Base-by-base conservation (phyloP, 1,284 basidiomycete species). In the Ustilago tritici region DNA sequence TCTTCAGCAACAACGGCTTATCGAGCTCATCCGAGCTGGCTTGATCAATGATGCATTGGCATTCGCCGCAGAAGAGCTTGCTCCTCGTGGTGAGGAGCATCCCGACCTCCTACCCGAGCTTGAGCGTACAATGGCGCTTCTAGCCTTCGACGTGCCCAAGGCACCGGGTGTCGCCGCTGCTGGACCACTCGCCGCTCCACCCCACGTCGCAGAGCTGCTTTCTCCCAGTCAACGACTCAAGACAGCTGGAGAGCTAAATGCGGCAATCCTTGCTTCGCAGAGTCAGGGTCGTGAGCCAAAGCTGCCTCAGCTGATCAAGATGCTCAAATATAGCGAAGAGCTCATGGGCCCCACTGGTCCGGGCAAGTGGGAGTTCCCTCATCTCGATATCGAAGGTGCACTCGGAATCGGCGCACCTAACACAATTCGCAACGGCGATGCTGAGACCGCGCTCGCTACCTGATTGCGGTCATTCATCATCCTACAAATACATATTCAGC, bases 221-320 rank as follows among this genome's bases (percentile, higher is more conserved):
- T 92, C 92, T 38, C 92, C 93, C 28, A 91, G 91, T 31, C 95
- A 98, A 85, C 90, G 97, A 35, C 90, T 94, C 90, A 92, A 93
- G 87, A 97, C 95, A 11, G 95, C 96, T 4, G 87, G 87, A 11
- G 93, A 97, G 87, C 91, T 99, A 82, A 99, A 99, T 84, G 92
- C 94, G 0, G 95, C 96, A 31, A 96, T 99, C 66, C 88, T 99
- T 78, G 93, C 95, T 79, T 93, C 92, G 82, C 89, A 95, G 77
- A 93, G 94, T 74, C 94, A 98, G 82, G 94, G 95, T 0, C 92
- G 92, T 84, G 93, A 96, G 83, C 93, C 95, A 53, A 98, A 96
- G 88, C 88, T 98, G 54, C 91, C 92, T 15, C 92, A 91, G n/a
- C 86, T 99, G 79, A 88, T 98, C 84, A 91, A 92, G 86, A 88